Evolutionary conservation across 1,139 yeast species (phyloP).

Genomic region (Kodamaea sp.): DNA sequence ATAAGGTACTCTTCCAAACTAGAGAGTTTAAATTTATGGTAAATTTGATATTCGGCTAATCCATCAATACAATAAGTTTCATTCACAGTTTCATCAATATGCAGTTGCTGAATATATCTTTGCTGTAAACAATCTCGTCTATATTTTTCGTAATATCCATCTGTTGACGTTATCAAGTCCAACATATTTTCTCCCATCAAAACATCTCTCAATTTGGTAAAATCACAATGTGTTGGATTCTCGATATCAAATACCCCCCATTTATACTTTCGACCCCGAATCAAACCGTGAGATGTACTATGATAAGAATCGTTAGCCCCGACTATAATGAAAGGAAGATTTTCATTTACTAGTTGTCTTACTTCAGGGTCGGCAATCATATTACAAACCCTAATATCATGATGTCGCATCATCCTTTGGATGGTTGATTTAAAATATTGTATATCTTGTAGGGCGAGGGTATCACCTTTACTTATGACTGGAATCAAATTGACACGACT

Average conservation of each 20-base stretch:
- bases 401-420: slow-evolving; percentile 37
- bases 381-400: slow-evolving; percentile 57
- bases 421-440: slow-evolving; percentile 42
- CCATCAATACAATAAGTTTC: slow-evolving; percentile 9
- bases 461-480: slow-evolving; percentile 72
- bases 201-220: slow-evolving; percentile 47
- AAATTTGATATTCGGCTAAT: slow-evolving; percentile 19
- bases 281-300: slow-evolving; percentile 33
- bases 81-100: neutral
- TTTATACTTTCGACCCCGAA: slow-evolving; percentile 62
- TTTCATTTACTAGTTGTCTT: slow-evolving; percentile 23
- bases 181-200: slow-evolving; percentile 54
- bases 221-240: slow-evolving; percentile 64
- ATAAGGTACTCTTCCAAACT: slow-evolving; percentile 34
- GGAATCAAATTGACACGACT: slow-evolving; percentile 72
- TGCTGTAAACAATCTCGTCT: slow-evolving; percentile 42
- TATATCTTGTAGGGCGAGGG: slow-evolving; percentile 46
- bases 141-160: slow-evolving; percentile 52
- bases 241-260: slow-evolving; percentile 80
- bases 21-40: slow-evolving; percentile 36
- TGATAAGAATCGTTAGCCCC: slow-evolving; percentile 40
- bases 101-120: slow-evolving; percentile 25
- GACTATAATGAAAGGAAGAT: slow-evolving; percentile 60
- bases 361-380: slow-evolving; percentile 44
- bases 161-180: slow-evolving; percentile 57